Conservation (phyloP, 2,329 filamentous ascomycete species). For the Aureobasidium subglaciale region DNA sequence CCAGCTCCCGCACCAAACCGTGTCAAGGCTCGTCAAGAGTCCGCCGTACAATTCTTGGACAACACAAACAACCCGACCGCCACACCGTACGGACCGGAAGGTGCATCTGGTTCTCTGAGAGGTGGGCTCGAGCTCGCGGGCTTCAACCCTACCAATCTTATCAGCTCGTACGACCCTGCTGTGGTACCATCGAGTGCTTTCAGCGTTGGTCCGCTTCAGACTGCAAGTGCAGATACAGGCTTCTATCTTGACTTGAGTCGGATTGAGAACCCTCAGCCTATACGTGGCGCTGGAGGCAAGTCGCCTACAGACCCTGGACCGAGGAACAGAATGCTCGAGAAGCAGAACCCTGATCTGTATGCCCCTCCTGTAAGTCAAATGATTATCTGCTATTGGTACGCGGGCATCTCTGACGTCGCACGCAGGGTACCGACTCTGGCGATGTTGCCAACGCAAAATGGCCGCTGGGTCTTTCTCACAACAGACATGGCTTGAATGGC, state of each 20-base stretch:
- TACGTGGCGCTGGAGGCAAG: conserved; percentile 29
- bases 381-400: background rate
- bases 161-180: conserved; percentile 27
- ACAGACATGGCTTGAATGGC: conserved; percentile 33
- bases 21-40: conserved; percentile 4
- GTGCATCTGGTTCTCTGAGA: conserved; percentile 30
- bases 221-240: conserved; percentile 31
- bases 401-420: conserved; percentile 5
- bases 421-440: conserved; percentile 31
- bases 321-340: conserved; percentile 30
- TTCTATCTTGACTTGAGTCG: conserved; percentile 33
- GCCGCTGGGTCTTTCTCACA: conserved; percentile 36
- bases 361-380: conserved; percentile 21
- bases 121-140: conserved; percentile 29
- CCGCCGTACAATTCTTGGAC: conserved; percentile 4
- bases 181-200: conserved; percentile 31
- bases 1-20: conserved; percentile 1
- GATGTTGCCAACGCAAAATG: conserved; percentile 35
- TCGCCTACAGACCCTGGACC: conserved; percentile 34
- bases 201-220: conserved; percentile 31
- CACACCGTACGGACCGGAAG: conserved; percentile 26
- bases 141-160: conserved; percentile 27
- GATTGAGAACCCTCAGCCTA: conserved; percentile 36
- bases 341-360: conserved; percentile 34
- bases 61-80: conserved; percentile 14